phyloP scores from a whole-genome alignment of 108 stramenopile genomes.

The Chaetoceros muelleri region DNA sequence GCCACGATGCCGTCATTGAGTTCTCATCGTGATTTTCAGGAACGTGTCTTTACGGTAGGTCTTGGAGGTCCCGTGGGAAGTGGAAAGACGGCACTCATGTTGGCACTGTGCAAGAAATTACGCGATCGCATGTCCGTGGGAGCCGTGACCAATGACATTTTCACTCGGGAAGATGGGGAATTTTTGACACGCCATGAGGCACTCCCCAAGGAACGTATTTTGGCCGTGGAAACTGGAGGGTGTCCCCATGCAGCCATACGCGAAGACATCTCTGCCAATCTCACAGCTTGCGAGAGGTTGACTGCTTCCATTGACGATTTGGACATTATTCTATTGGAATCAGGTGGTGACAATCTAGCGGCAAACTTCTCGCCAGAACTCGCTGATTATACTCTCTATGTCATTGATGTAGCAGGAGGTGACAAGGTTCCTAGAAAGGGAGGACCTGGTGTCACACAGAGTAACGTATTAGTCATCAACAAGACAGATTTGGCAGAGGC shows the following conservation, averaged over 20 bases:
- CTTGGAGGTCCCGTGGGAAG: conserved; percentile 90
- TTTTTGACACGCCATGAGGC: conserved; percentile 76
- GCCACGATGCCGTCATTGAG: no score
- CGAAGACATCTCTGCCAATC: conserved; percentile 94
- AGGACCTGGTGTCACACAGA: conserved; percentile 96
- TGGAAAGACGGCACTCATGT: conserved; percentile 81
- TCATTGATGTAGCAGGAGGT: conserved; percentile 98
- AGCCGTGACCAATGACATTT: conserved; percentile 97
- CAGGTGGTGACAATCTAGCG: conserved; percentile 97
- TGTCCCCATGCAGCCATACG: conserved; percentile 95
- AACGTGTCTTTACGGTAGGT: conserved; percentile 86
- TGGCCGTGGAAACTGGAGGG: conserved; percentile 96
- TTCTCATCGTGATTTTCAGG: conserved; percentile 10
- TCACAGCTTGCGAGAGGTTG: conserved; percentile 84
- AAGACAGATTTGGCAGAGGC: conserved; percentile 96
- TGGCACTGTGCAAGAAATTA: conserved; percentile 58
- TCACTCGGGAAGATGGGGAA: conserved; percentile 96
- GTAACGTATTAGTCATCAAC: conserved; percentile 92
- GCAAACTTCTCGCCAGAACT: conserved; percentile 93
- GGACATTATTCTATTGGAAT: conserved; percentile 81
- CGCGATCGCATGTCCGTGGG: conserved; percentile 31
- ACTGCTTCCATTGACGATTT: conserved; percentile 23
- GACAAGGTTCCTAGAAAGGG: conserved; percentile 98
- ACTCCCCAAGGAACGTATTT: conserved; percentile 62
- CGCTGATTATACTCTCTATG: conserved; percentile 95